A percentile compares a stretch with the other conserved stretches of the same genome.
Evolutionary conservation across 441 rosid genomes (phyloP).

Genomic region (Cnidoscolus chayamansa): DNA sequence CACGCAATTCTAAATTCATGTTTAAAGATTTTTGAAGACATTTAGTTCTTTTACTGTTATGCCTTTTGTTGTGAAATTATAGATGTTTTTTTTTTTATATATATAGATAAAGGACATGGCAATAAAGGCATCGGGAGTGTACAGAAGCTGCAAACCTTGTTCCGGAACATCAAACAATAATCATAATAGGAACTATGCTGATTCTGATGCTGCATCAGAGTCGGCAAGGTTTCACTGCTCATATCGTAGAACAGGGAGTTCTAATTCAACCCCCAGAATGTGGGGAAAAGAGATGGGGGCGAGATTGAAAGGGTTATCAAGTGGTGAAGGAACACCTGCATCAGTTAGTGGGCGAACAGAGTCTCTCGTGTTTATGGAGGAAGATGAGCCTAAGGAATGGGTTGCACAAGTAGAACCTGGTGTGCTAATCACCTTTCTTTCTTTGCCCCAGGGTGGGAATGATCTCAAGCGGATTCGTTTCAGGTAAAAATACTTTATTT

Average conservation of each 20-base stretch:
- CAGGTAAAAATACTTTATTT: slow-evolving; percentile 44
- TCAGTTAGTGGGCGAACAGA: slow-evolving; percentile 73
- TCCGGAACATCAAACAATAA: slow-evolving; percentile 54
- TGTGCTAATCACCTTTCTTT: slow-evolving; percentile 78
- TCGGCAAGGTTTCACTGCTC: slow-evolving; percentile 59
- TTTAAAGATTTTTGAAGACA: not conserved
- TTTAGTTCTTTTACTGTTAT: not conserved
- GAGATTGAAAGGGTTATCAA: slow-evolving; percentile 64
- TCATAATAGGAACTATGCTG: slow-evolving; percentile 46
- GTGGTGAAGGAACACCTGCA: slow-evolving; percentile 84
- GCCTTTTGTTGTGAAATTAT: slow-evolving; percentile 5
- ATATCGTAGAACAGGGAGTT: slow-evolving; percentile 68
- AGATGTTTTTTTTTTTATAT: not conserved
- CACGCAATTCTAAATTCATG: no score
- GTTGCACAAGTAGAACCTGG: slow-evolving; percentile 97
- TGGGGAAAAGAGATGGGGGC: slow-evolving; percentile 78
- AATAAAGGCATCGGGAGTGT: slow-evolving; percentile 82
- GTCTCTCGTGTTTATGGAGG: slow-evolving; percentile 67
- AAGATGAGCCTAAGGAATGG: slow-evolving; percentile 90
- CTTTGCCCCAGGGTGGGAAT: slow-evolving; percentile 77
- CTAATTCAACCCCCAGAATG: slow-evolving; percentile 53
- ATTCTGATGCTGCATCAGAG: slow-evolving; percentile 60
- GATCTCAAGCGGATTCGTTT: slow-evolving; percentile 83
- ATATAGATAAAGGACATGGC: slow-evolving; percentile 83
- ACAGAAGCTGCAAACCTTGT: slow-evolving; percentile 80